A percentile compares a stretch with the other conserved stretches of the same genome.
These are phyloP conservation scores for Pseudozyma sp. DNA, from an alignment of 1,284 basidiomycete genomes.

Conservation along the genomic window DNA sequence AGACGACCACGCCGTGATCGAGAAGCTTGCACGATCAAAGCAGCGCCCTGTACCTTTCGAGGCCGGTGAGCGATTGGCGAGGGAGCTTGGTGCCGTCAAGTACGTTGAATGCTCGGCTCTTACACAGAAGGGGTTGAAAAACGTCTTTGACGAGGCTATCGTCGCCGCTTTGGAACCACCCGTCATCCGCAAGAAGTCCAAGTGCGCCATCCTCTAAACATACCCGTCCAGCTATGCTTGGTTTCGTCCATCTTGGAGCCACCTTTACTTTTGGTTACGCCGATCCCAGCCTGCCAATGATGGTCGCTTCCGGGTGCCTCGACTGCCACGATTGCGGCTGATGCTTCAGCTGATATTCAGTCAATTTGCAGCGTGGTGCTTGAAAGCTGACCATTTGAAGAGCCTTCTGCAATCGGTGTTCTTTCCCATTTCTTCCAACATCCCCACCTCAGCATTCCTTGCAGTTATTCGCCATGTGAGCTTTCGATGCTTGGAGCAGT, in stretches of 20 bases:
- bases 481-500: too few relatives aligned
- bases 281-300: not conserved
- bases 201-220: constrained; percentile 84
- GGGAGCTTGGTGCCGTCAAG: constrained; percentile 96
- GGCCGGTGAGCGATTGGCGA: constrained; percentile 90
- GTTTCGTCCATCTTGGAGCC: constrained; percentile 11
- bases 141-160: constrained; percentile 99
- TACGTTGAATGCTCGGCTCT: constrained; percentile 99
- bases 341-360: too few relatives aligned
- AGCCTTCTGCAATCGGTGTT: too few relatives aligned
- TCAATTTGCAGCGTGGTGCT: too few relatives aligned
- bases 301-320: too few relatives aligned
- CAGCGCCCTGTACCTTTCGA: constrained; percentile 90
- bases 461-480: too few relatives aligned
- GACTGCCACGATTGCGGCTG: too few relatives aligned
- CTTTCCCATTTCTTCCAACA: too few relatives aligned
- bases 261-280: too few relatives aligned
- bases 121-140: constrained; percentile 99
- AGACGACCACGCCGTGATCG: constrained; percentile 90
- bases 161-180: constrained; percentile 98
- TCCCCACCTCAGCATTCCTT: too few relatives aligned
- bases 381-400: too few relatives aligned
- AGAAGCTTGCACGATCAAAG: constrained; percentile 95
- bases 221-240: constrained; percentile 10
- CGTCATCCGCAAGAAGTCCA: constrained; percentile 80